Evolutionary conservation across 2,329 filamentous ascomycete species (phyloP), one percentile per base, ranked within the genome.

Genomic region (Aspergillus uvarum): DNA sequence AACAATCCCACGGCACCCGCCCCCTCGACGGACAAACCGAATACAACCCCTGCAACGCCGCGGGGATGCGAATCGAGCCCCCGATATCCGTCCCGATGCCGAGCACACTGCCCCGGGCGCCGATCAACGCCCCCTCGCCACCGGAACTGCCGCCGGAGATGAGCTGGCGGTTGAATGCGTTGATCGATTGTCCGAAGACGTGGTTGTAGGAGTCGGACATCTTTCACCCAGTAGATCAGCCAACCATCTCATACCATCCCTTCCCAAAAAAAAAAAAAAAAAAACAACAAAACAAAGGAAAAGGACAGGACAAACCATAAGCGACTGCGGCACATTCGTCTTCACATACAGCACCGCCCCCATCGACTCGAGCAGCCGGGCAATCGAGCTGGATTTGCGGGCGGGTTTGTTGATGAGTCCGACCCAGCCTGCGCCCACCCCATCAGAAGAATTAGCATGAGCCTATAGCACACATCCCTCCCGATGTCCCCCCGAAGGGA

Each of bases 61-160:
- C 77, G 0, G 83, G 83, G 14, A 84, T 78, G 2, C 83, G 75
- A 56, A 84, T 82, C 2, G 76, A 79, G 8, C 82, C 82, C n/a
- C 82, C 82, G 7, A 85, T 79, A 65, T 85, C 83, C 3, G 83
- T 84, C 2, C 82, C 83, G 1, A 84, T 77, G 3, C 82, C 83
- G 0, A 85, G 64, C 0, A 81, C 63, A 10, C 77, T 81, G 0
- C 82, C 82, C 21, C 79, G 70, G 66, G 81, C 76, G 0, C 78
- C 80, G 2, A 85, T 54, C 3, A 85, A 70, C 2, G 82, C 82
- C 21, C 80, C 81, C 69, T 85, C 82, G 19, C 82, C 83, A 10
- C 82, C 83, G 3, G 78, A 81, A 60, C 77, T 81, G 8, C 82
- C 83, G 3, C 83, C 83, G 2, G 81, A 79, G 4, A 82, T 84